Percentiles rank a stretch among this genome's conserved stretches.
phyloP scores from a whole-genome alignment of 2,329 filamentous ascomycete genomes.

The Diaporthe vexans region DNA sequence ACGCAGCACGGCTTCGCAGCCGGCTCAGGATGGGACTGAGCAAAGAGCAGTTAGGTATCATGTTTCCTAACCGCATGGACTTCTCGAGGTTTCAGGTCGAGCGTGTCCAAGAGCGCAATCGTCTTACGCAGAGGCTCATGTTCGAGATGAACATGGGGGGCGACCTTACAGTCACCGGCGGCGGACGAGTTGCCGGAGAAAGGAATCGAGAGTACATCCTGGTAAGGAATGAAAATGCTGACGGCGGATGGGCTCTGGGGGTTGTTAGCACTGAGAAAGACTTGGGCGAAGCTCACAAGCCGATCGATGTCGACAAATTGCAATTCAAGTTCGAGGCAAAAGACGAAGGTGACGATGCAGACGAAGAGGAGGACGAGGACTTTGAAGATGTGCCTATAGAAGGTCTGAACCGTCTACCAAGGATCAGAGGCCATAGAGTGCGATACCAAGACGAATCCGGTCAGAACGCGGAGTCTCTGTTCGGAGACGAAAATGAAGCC shows the following conservation, averaged over 20 bases:
- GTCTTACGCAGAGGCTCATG: conserved; percentile 95
- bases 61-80: conserved; percentile 98
- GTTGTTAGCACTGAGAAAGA: conserved; percentile 91
- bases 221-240: conserved; percentile 94
- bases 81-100: conserved; percentile 98
- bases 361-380: conserved; percentile 81
- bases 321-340: conserved; percentile 69
- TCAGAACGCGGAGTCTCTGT: conserved; percentile 64
- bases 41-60: conserved; percentile 93
- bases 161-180: conserved; percentile 76
- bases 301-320: conserved; percentile 88
- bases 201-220: conserved; percentile 94
- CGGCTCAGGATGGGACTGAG: conserved; percentile 94
- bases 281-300: conserved; percentile 83
- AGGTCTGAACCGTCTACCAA: conserved; percentile 87
- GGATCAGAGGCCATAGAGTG: conserved; percentile 50
- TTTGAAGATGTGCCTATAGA: conserved; percentile 96
- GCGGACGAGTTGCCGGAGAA: conserved; percentile 82
- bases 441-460: conserved; percentile 19
- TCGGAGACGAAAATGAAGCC: conserved; percentile 57
- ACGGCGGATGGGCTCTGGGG: conserved; percentile 95
- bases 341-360: conserved; percentile 70
- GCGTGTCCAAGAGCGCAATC: conserved; percentile 90
- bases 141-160: conserved; percentile 90
- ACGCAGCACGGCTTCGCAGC: conserved; percentile 90